Base-by-base conservation (phyloP, 2,329 filamentous ascomycete genomes). In the Incumbomyces delicatus region DNA sequence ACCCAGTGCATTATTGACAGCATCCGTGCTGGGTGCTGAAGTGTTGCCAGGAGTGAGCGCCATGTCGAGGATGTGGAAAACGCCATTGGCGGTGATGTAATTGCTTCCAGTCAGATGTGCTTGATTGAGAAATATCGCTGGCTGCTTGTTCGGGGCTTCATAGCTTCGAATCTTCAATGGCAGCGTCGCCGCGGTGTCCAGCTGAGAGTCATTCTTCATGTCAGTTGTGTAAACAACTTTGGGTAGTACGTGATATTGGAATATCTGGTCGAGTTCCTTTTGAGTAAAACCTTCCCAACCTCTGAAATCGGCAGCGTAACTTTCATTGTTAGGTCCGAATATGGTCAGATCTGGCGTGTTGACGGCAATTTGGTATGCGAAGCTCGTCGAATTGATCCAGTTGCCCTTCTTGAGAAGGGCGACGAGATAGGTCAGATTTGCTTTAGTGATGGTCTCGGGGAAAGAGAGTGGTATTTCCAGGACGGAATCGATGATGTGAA, bases 201-300 rank as follows among this genome's bases (percentile, higher is more conserved):
- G 8, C 17, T 59, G 37, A 13, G 53, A 66, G 30, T 68, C 67
- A 52, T 72, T 66, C 18, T 53, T 54, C 14, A 76, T 65, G 3
- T 56, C 52, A 5, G 66, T 60, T 41, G 70, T 74, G 63, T 82
- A 83, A 45, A 65, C 66, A 1, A 80, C 69, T 7, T 68, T 68
- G 38, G 69, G 68, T 37, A 85, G 63, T 43, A 85, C 70, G 60
- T 87, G 82, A 63, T 86, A 86, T 20, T 70, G 64, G 30, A 85
- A 68, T 42, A 85, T 71, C 22, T 60, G 61, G 2, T 68, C 60
- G 1, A 83, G 66, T 12, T 76, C 61, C 3, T 69, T 61, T 0
- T 62, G 58, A 18, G 67, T 68, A 27, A 81, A 60, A 48, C 70
- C 69, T 22, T 62, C 59, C 10, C 78, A 58, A 20, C 72, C 65